Evolutionary conservation across 2,329 filamentous ascomycete species (phyloP).

Genomic region (Grosmannia clavigera): DNA sequence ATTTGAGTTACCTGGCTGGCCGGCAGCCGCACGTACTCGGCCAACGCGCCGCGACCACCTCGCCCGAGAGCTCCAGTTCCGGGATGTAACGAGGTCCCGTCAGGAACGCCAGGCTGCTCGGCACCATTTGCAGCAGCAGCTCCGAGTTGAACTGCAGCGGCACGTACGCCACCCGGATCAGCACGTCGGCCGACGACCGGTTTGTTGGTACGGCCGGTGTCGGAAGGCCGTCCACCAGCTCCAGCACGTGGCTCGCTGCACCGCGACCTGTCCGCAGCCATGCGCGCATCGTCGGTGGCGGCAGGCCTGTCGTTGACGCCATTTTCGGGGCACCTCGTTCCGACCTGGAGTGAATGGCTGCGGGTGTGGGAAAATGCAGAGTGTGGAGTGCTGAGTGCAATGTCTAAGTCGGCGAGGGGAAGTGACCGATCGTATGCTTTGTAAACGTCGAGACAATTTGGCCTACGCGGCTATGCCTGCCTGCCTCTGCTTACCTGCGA

Average conservation of each 20-base stretch:
- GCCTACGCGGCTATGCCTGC: too few species aligned
- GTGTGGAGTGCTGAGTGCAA: too few species aligned
- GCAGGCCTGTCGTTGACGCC: constrained; percentile 12
- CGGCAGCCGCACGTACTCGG: constrained; percentile 21
- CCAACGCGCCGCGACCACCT: constrained; percentile 20
- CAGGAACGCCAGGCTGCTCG: constrained; percentile 8
- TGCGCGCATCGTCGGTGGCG: constrained; percentile 4
- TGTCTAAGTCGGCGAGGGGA: too few species aligned
- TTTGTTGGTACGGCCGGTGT: constrained; percentile 1
- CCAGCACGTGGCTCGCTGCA: background rate
- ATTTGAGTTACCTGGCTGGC: constrained; percentile 15
- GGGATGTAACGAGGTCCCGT: constrained; percentile 13
- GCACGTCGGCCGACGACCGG: constrained; percentile 13
- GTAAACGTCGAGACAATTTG: too few species aligned
- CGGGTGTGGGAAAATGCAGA: too few species aligned
- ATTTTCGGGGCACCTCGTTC: constrained; percentile 16
- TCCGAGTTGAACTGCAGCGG: constrained; percentile 22
- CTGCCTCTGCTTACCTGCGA: too few species aligned
- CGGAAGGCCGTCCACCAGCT: background rate
- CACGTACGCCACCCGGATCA: constrained; percentile 20
- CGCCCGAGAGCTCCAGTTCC: constrained; percentile 21
- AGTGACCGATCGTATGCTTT: too few species aligned
- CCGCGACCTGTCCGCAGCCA: constrained; percentile 5
- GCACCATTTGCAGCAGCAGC: constrained; percentile 9
- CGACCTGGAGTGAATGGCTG: too few species aligned